Percentiles rank a stretch among this genome's conserved stretches.
phyloP scores from a whole-genome alignment of 352 stramenopile genomes.

The Lagenidium sp. region DNA sequence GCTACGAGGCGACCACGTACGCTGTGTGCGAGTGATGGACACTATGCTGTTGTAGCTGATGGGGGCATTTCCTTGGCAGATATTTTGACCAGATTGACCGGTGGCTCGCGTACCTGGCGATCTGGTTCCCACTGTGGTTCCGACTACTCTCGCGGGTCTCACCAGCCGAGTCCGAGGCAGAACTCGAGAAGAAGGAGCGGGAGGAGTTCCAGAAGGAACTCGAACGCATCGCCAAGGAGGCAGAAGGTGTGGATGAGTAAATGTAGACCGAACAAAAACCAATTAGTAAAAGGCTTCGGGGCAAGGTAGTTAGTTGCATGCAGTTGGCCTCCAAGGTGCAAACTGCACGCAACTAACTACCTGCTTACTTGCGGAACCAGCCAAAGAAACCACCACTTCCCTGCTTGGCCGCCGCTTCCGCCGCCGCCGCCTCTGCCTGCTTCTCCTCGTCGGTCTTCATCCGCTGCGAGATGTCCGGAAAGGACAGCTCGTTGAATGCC shows the following conservation, averaged over 20 bases:
- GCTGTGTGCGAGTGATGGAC: no score
- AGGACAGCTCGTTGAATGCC: slow-evolving; percentile 74
- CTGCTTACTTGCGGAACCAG: slow-evolving; percentile 83
- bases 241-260: slow-evolving; percentile 13
- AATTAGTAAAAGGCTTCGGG: no score
- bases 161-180: slow-evolving; percentile 46
- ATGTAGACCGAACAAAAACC: no score
- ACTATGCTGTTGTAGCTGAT: no score
- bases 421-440: slow-evolving; percentile 31
- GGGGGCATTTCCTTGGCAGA: no score
- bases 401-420: slow-evolving; percentile 17
- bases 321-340: no score
- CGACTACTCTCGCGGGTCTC: slow-evolving; percentile 58
- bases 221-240: slow-evolving; percentile 20
- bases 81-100: slow-evolving; percentile 68
- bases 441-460: slow-evolving; percentile 75
- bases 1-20: slow-evolving; percentile 66
- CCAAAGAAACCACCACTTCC: slow-evolving; percentile 48
- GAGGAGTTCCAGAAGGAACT: slow-evolving; percentile 42
- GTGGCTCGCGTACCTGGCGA: slow-evolving; percentile 65
- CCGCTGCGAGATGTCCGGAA: slow-evolving; percentile 64
- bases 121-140: slow-evolving; percentile 80
- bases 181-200: slow-evolving; percentile 36
- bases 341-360: no score
- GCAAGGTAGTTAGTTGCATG: no score